Conservation (phyloP, 768 basidiomycete species). For the Boletus eberwhitei region DNA sequence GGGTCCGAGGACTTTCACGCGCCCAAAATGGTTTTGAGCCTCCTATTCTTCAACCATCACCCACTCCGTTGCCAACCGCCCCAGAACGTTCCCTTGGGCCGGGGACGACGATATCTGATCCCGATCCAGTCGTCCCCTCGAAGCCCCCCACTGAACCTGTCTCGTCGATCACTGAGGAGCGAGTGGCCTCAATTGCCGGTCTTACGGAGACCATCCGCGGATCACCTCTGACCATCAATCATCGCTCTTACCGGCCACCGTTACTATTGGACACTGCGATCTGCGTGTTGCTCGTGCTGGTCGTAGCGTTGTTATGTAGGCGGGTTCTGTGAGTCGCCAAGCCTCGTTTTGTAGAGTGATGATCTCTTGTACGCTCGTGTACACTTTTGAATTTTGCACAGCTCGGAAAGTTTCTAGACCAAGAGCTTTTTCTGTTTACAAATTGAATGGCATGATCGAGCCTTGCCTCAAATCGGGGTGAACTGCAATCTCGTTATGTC, state of each 20-base stretch:
- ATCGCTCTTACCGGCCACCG: constrained; percentile 43
- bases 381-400: constrained; percentile 20
- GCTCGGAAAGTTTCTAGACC: constrained; percentile 22
- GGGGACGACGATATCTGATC: constrained; percentile 11
- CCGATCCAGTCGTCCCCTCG: constrained; percentile 18
- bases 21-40: constrained; percentile 10
- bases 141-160: constrained; percentile 11
- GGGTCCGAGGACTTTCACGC: constrained; percentile 24
- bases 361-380: constrained; percentile 20
- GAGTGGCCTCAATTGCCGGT: constrained; percentile 6
- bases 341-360: constrained; percentile 11
- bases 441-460: constrained; percentile 24
- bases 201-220: constrained; percentile 18
- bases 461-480: constrained; percentile 12
- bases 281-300: constrained; percentile 64
- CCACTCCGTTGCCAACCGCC: constrained; percentile 13
- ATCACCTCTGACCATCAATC: constrained; percentile 11
- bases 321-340: constrained; percentile 42
- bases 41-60: constrained; percentile 17
- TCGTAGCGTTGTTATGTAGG: constrained; percentile 65
- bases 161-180: constrained; percentile 8
- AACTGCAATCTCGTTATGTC: constrained; percentile 22
- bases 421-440: constrained; percentile 8
- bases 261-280: constrained; percentile 72
- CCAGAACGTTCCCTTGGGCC: constrained; percentile 17